Evolutionary conservation across 441 rosid genomes (phyloP).

Genomic region (Eugenia klotzschiana): DNA sequence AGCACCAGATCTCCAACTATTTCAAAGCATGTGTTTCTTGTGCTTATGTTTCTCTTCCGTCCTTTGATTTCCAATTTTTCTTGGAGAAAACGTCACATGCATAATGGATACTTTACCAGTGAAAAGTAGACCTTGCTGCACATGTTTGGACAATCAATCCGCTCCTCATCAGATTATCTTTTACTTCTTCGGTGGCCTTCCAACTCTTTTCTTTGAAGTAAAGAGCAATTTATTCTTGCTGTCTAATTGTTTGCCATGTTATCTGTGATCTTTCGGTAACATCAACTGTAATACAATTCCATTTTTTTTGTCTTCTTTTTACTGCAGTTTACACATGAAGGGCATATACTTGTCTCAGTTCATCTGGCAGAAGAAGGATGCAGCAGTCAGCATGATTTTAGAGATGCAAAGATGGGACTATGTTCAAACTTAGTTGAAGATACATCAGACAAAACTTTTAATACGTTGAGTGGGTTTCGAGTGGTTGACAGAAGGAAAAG

Average conservation of each 20-base stretch:
- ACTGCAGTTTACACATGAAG: constrained; percentile 71
- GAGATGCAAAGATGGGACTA: constrained; percentile 46
- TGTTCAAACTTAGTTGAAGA: constrained; percentile 33
- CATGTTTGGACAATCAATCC: neutral
- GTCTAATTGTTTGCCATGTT: neutral
- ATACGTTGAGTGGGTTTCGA: constrained; percentile 70
- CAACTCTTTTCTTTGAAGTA: neutral
- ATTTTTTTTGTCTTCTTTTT: neutral
- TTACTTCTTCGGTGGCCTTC: neutral
- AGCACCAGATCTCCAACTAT: neutral
- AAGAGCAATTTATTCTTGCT: neutral
- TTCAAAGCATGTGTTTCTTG: neutral
- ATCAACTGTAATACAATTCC: neutral
- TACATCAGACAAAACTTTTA: constrained; percentile 14
- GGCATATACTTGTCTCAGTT: constrained; percentile 84
- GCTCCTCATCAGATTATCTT: neutral
- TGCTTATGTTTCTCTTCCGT: neutral
- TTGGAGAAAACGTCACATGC: neutral
- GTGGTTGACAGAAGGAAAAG: constrained; percentile 76
- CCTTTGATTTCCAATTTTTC: neutral
- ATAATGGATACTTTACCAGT: neutral
- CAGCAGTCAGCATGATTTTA: constrained; percentile 15
- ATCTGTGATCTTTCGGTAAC: neutral
- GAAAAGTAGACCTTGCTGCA: neutral
- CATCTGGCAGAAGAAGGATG: constrained; percentile 64